Evolutionary conservation across 192 early-diverging fungal genomes (phyloP).

Genomic region (Coemansia sp.): DNA sequence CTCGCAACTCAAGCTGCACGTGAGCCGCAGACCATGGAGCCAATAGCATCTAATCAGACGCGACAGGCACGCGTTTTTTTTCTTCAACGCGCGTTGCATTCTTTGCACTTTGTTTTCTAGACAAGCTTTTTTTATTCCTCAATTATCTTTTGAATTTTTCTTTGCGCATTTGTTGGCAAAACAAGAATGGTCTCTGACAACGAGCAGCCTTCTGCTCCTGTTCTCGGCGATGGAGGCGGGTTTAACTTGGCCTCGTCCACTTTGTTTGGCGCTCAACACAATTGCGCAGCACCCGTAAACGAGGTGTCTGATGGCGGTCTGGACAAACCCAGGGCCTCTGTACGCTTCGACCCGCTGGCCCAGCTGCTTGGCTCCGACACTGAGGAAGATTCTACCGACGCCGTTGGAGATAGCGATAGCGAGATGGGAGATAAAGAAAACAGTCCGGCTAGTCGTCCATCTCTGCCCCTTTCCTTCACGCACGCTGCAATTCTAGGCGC

Average conservation of each 20-base stretch:
- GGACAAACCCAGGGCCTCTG: background rate
- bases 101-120: background rate
- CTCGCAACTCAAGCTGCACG: background rate
- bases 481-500: background rate
- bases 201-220: background rate
- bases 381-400: constrained; percentile 8
- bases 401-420: constrained; percentile 17
- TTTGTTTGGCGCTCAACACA: constrained; percentile 11
- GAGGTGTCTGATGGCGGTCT: background rate
- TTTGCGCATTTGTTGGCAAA: background rate
- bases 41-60: background rate
- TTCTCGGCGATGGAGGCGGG: background rate
- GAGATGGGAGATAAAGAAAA: constrained; percentile 10
- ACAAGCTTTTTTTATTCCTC: no score
- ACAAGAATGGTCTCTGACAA: constrained; percentile 9
- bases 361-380: constrained; percentile 39
- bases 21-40: background rate
- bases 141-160: constrained; percentile 16
- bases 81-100: background rate
- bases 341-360: constrained; percentile 33
- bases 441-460: background rate
- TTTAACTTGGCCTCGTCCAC: constrained; percentile 23
- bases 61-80: constrained; percentile 8
- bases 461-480: background rate
- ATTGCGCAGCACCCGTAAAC: background rate